Conservation (phyloP, 805 yeast species). For the Wickerhamiella parazyma region DNA sequence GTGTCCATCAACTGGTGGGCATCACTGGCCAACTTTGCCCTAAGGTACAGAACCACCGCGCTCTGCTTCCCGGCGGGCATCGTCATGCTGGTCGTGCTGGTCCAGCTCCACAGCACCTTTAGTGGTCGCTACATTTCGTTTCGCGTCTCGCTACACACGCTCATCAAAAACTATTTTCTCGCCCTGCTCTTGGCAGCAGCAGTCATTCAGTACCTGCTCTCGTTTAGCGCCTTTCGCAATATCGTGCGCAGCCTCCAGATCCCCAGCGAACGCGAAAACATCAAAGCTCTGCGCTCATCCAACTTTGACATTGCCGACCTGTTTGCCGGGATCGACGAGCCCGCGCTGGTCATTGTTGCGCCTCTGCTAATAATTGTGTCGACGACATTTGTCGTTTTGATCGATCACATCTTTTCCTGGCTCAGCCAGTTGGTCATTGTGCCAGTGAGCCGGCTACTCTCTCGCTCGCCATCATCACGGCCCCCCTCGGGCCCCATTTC, state of each 20-base stretch:
- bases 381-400: slow-evolving; percentile 10
- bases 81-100: slow-evolving; percentile 35
- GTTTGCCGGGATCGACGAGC: slow-evolving; percentile 16
- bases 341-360: slow-evolving; percentile 14
- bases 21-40: slow-evolving; percentile 53
- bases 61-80: slow-evolving; percentile 58
- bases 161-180: slow-evolving; percentile 25
- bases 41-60: slow-evolving; percentile 64
- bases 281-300: slow-evolving; percentile 14
- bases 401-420: slow-evolving; percentile 15
- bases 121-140: slow-evolving; percentile 32
- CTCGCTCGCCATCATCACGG: neutral
- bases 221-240: slow-evolving; percentile 12
- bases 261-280: slow-evolving; percentile 21
- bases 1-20: slow-evolving; percentile 36
- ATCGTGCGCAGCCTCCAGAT: slow-evolving; percentile 17
- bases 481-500: too few species aligned
- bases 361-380: slow-evolving; percentile 14
- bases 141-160: slow-evolving; percentile 32
- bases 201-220: slow-evolving; percentile 23
- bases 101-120: slow-evolving; percentile 39
- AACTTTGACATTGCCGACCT: slow-evolving; percentile 17
- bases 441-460: neutral
- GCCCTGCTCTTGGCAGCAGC: slow-evolving; percentile 20
- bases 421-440: slow-evolving; percentile 10